Evolutionary conservation across 2,329 filamentous ascomycete genomes (phyloP).

Genomic region (Conoideocrella luteorostrata): DNA sequence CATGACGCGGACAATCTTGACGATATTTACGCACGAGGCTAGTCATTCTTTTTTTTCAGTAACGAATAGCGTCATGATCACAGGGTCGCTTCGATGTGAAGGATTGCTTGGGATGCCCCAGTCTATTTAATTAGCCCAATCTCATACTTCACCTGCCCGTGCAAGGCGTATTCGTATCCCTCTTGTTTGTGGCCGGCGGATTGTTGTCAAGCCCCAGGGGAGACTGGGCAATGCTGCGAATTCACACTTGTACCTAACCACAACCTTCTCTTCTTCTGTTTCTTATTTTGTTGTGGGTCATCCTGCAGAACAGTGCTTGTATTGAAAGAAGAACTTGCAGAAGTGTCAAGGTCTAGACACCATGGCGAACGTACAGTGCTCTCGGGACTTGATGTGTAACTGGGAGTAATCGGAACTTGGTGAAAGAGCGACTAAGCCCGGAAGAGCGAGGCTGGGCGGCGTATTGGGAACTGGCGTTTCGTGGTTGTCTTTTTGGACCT

Average conservation of each 20-base stretch:
- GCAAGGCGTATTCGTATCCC: neutral
- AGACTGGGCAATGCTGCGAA: neutral
- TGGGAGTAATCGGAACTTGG: neutral
- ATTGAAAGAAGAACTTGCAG: conserved; percentile 2
- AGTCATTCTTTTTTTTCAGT: neutral
- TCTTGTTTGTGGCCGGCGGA: neutral
- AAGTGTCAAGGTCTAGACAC: neutral
- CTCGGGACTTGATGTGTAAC: neutral
- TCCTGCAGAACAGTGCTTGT: neutral
- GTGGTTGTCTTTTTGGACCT: neutral
- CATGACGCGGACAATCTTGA: neutral
- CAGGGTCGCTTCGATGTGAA: neutral
- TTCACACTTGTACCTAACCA: conserved; percentile 2
- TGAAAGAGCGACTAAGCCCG: neutral
- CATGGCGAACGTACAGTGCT: conserved; percentile 1
- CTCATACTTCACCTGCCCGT: too few species aligned
- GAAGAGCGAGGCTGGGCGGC: neutral
- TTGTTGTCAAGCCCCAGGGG: too few species aligned
- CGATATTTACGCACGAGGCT: neutral
- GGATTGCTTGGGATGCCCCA: too few species aligned
- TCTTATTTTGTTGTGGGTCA: neutral
- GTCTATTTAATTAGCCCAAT: too few species aligned
- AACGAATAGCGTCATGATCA: neutral
- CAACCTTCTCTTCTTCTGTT: neutral
- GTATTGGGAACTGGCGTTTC: conserved; percentile 3